Percentiles rank a stretch among this genome's conserved stretches.
Evolutionary conservation across 2,329 filamentous ascomycete species (phyloP).

Genomic region (Trichocomaceae sp.): DNA sequence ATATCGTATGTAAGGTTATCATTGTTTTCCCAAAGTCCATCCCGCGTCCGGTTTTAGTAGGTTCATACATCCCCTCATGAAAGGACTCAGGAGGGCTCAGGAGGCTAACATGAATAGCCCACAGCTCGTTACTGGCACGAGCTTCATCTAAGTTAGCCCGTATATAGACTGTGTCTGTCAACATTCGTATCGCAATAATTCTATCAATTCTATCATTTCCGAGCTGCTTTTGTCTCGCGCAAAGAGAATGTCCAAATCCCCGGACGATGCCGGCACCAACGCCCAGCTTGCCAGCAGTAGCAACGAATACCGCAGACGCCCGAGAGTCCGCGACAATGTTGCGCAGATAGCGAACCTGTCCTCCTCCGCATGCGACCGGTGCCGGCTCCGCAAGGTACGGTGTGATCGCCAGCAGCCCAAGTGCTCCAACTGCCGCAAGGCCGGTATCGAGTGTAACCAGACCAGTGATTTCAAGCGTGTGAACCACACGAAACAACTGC

Average conservation of each 20-base stretch:
- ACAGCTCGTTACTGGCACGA: too few species aligned
- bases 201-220: background rate
- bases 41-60: too few species aligned
- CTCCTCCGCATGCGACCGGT: constrained; percentile 1
- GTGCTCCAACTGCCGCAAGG: constrained; percentile 8
- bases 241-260: background rate
- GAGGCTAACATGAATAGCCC: too few species aligned
- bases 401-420: constrained; percentile 10
- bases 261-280: background rate
- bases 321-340: background rate
- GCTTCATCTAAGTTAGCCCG: too few species aligned
- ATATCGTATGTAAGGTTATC: too few species aligned
- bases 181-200: background rate
- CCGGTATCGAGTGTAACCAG: constrained; percentile 1
- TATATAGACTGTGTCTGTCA: too few species aligned
- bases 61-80: too few species aligned
- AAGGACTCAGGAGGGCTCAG: too few species aligned
- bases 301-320: background rate
- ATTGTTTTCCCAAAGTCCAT: too few species aligned
- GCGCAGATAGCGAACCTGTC: background rate
- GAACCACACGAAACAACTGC: constrained; percentile 8
- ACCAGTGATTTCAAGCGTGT: constrained; percentile 2
- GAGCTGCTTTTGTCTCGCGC: background rate
- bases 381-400: constrained; percentile 6
- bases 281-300: too few species aligned